A percentile compares a stretch with the other conserved stretches of the same genome.
Evolutionary conservation across 371 early-diverging fungal genomes (phyloP).

Genomic region (Quaeritorhiza haematococci): DNA sequence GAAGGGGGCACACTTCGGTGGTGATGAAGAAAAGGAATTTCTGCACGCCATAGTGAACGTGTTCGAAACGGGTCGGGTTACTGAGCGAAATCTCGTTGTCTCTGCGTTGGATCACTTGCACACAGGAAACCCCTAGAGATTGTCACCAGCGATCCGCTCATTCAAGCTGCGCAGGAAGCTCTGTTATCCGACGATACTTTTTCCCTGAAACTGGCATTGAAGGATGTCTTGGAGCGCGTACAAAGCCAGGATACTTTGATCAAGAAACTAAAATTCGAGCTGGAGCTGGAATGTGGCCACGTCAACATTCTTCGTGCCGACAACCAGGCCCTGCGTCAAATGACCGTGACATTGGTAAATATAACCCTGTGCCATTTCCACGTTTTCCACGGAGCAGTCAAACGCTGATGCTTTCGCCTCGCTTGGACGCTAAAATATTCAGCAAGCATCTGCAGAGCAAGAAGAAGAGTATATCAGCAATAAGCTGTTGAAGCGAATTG

Average conservation of each 20-base stretch:
- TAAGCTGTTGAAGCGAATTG: slow-evolving; percentile 28
- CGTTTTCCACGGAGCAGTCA: not conserved
- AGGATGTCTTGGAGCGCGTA: slow-evolving; percentile 12
- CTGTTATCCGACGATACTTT: too few species aligned
- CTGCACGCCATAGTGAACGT: too few species aligned
- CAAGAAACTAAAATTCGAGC: slow-evolving; percentile 29
- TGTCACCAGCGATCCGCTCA: too few species aligned
- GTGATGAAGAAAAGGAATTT: too few species aligned
- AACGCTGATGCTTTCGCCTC: not conserved
- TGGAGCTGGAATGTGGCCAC: slow-evolving; percentile 32
- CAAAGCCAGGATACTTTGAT: slow-evolving; percentile 12
- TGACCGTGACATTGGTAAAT: slow-evolving; percentile 22
- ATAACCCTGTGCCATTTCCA: too few species aligned
- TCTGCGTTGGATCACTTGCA: too few species aligned
- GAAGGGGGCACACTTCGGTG: too few species aligned
- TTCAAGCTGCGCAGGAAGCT: too few species aligned
- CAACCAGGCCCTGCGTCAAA: slow-evolving; percentile 24
- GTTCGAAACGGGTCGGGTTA: too few species aligned
- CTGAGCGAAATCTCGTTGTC: too few species aligned
- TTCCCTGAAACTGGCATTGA: too few species aligned
- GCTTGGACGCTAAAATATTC: not conserved
- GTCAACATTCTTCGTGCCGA: slow-evolving; percentile 30
- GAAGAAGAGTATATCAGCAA: slow-evolving; percentile 35
- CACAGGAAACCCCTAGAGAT: too few species aligned
- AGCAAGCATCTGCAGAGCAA: slow-evolving; percentile 28